Evolutionary conservation across 805 yeast species (phyloP), one percentile per base, ranked within the genome.

Genomic region (Saccharomycopsis sp.): DNA sequence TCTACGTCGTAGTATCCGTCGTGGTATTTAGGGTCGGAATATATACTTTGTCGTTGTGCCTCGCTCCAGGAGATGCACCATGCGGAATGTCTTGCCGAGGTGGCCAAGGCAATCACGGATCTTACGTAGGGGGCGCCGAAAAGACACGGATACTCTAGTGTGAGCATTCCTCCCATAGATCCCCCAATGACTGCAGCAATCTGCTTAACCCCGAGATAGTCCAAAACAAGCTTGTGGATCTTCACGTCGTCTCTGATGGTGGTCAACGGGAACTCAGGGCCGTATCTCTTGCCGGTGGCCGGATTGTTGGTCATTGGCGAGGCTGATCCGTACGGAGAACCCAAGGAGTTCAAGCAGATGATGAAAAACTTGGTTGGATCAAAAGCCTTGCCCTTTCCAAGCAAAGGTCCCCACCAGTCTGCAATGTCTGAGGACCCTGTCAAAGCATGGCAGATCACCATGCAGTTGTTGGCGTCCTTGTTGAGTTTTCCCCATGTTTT

Each of bases 1-100:
- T 80, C 79, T 34, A 80, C 74, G 12, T 83, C 73, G 68, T 89
- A 92, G 71, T 89, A 91, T 1, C 99, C 99, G 67, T 91, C 97
- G 57, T 81, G 78, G 70, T 91, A 94, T 67, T 87, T 87, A 8
- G 98, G 98, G 69, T 94, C 99, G 12, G 96, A 86, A 71, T 91
- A 94, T 29, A 94, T 90, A 62, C 96, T 84, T 70, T 94, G 99
- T 65, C 99, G 80, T 72, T 94, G 99, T 1, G 99, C 96, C 68
- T 94, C 99, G 56, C 96, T 92, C 99, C 99, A 94, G 2, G 97
- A 89, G 47, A 94, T 94, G 64, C 98, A 94, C 99, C 99, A 94
- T 0, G 99, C 99, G 1, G 96, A 87, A 50, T 91, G 96, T 67
- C 95, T 78, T 0, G 98, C 97, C 24, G 95, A 84, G 0, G 98